Conservation (phyloP, 129 eudicot species). For the Helianthus annuus region HanXRQr2.0-SUNRISE NC_035446.2:144742727-144743226, state of each 20-base stretch:
- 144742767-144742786: background rate
- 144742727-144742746: background rate
- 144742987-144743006: background rate
- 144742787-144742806: too few relatives aligned
- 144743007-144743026: background rate
- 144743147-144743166: background rate
- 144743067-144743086: background rate
- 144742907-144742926: background rate
- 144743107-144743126: background rate
- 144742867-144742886: too few relatives aligned
- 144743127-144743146: background rate
- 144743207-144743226: background rate
- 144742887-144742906: background rate
- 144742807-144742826: background rate
- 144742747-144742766: background rate
- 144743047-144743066: constrained; percentile 1
- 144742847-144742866: background rate
- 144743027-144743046: background rate
- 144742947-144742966: too few relatives aligned
- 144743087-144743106: background rate
- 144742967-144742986: too few relatives aligned
- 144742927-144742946: background rate
- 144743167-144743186: background rate
- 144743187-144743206: constrained; percentile 1
- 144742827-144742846: constrained; percentile 9